phyloP scores from a whole-genome alignment of 805 yeast genomes.

The Lipomyces yamadae region DNA sequence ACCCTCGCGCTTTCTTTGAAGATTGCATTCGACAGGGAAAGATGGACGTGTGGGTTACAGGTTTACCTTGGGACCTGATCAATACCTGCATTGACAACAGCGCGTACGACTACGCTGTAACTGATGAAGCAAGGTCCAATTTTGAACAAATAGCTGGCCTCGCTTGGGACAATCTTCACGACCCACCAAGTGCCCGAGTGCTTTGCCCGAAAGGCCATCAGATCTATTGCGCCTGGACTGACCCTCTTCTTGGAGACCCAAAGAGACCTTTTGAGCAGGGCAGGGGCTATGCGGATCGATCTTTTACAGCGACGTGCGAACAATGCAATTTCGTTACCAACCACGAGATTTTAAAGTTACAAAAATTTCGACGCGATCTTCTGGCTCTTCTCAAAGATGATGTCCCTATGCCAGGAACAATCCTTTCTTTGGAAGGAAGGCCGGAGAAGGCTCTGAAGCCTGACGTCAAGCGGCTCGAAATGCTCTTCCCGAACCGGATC shows the following conservation, averaged over 20 bases:
- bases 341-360: constrained; percentile 9
- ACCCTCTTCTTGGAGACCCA: not conserved
- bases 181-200: not conserved
- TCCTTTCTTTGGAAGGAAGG: constrained; percentile 2
- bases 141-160: constrained; percentile 9
- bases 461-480: constrained; percentile 6
- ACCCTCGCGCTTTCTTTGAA: constrained; percentile 33
- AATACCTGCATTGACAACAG: constrained; percentile 8
- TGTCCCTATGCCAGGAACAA: constrained; percentile 10
- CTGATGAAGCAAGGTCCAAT: constrained; percentile 7
- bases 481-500: constrained; percentile 9
- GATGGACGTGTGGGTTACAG: constrained; percentile 9
- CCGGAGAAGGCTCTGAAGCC: constrained; percentile 8
- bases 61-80: constrained; percentile 2
- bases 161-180: constrained; percentile 10
- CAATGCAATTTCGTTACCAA: constrained; percentile 7
- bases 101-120: constrained; percentile 4
- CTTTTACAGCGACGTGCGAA: constrained; percentile 5
- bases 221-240: constrained; percentile 9
- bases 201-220: constrained; percentile 6
- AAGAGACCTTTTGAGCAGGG: constrained; percentile 4
- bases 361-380: constrained; percentile 9
- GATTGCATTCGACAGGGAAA: constrained; percentile 26
- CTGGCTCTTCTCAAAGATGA: constrained; percentile 8
- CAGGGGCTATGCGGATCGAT: constrained; percentile 10